phyloP scores from a whole-genome alignment of 768 basidiomycete species.

The Rhodotorula toruloides region DNA sequence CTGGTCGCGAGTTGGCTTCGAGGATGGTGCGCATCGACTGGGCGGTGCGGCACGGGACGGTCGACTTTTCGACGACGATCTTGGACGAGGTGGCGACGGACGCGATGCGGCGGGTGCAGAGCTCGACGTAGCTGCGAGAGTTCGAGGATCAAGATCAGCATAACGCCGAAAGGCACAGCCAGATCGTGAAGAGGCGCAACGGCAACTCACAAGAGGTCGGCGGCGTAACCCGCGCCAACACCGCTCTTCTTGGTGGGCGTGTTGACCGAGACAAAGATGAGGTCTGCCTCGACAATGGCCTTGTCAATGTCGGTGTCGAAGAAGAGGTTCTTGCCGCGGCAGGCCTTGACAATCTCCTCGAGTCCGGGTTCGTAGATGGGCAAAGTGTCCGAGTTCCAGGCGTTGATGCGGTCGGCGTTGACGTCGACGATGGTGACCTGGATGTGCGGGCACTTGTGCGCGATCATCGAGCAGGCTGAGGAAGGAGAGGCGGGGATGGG shows the following conservation, averaged over 20 bases:
- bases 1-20: constrained; percentile 91
- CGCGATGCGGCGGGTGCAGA: constrained; percentile 93
- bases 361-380: constrained; percentile 99
- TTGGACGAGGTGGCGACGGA: constrained; percentile 82
- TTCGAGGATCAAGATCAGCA: constrained; percentile 15
- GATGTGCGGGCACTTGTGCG: constrained; percentile 56
- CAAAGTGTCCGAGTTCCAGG: constrained; percentile 76
- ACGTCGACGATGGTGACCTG: constrained; percentile 96
- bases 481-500: background rate
- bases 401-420: constrained; percentile 87
- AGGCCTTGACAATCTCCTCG: constrained; percentile 76
- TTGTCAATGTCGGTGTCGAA: constrained; percentile 85
- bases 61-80: constrained; percentile 99
- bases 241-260: constrained; percentile 98
- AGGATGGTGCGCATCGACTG: constrained; percentile 99
- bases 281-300: constrained; percentile 86
- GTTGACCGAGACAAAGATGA: constrained; percentile 98
- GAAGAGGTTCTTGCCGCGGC: constrained; percentile 91
- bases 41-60: constrained; percentile 96
- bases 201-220: constrained; percentile 85
- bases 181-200: background rate
- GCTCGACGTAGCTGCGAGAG: constrained; percentile 77
- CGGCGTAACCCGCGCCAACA: constrained; percentile 95
- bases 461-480: constrained; percentile 43
- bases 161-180: too few species aligned